Base-by-base conservation (phyloP, 108 stramenopile species). In the Stephanodiscus minutulus region DNA sequence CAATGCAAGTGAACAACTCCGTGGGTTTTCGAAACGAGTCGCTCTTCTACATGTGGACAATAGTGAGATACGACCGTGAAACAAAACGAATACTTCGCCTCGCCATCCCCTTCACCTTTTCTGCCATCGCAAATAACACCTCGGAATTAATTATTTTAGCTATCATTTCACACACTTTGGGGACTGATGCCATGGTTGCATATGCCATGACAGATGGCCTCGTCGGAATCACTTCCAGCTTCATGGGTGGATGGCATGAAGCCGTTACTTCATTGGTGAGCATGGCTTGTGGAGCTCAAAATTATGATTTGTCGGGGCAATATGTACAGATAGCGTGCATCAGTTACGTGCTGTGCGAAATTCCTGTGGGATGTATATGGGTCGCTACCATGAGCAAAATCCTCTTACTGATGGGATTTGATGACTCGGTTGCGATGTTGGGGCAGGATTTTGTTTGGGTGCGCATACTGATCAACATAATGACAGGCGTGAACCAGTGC, bases 161-260 rank as follows among this genome's bases (percentile, higher is more conserved):
- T n/a, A 72, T 77, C 25, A 50, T 77, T 21, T 72, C 70, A 44
- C 71, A 72, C 48, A 52, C 64, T 52, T 53, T 77, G 44, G 76
- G 76, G 7, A 77, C 76, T 4, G 58, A 77, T 55, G 25, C 70
- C 7, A 77, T 77, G 76, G 49, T 77, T 60, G 76, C 76, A 36
- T 77, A 47, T 53, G 70, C 70, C 20, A 65, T 77, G 48, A 71
- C 72, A 5, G 63, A 66, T 46, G 48, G 71, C 11, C 58, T 72
- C 15, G 76, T 77, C 18, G 76, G 79, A 36, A 60, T 74, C 11
- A 73, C 55, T 65, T 49, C 37, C 47, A 70, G 62, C 43, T 74
- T 74, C 39, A 64, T 74, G 52, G 72, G 61, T 8, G 73, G 68
- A 28, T 73, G 61, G 68, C 36, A 70, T 25, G 64, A 77, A 72